phyloP scores from a whole-genome alignment of 768 basidiomycete genomes.

The Chalciporus pseudorubinellus region DNA sequence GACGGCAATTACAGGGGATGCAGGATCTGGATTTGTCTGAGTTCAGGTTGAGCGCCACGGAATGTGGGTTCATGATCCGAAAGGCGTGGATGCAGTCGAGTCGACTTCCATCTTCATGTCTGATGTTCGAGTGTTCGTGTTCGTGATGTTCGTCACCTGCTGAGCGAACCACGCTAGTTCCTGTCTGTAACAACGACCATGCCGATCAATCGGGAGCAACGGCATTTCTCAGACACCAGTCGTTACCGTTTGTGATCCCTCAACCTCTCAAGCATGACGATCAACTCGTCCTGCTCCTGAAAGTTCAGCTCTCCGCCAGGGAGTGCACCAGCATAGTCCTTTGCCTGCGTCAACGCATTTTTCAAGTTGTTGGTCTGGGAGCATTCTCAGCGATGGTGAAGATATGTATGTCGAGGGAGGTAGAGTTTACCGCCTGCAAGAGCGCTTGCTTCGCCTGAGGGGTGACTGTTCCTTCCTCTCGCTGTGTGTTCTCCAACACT shows the following conservation, averaged over 20 bases:
- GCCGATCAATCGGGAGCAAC: not conserved
- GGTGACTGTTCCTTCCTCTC: constrained; percentile 50
- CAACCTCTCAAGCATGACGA: constrained; percentile 62
- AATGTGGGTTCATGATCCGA: constrained; percentile 37
- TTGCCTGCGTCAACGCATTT: constrained; percentile 54
- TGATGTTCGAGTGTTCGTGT: constrained; percentile 19
- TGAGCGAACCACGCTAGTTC: constrained; percentile 54
- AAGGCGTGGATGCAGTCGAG: constrained; percentile 73
- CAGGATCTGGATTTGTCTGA: too few relatives aligned
- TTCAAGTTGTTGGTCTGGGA: constrained; percentile 73
- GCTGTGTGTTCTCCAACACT: constrained; percentile 60
- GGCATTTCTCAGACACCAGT: not conserved
- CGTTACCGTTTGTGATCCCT: constrained; percentile 59
- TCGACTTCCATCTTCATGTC: constrained; percentile 63
- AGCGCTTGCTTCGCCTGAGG: constrained; percentile 64
- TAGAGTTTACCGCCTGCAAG: constrained; percentile 54
- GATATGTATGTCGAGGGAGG: not conserved
- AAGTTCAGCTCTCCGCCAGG: constrained; percentile 72
- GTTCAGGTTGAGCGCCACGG: too few relatives aligned
- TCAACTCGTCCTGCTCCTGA: constrained; percentile 69
- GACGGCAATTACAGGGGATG: not conserved
- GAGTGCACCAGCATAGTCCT: constrained; percentile 52
- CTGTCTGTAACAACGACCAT: constrained; percentile 37
- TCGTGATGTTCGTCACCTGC: constrained; percentile 37
- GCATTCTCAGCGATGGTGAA: not conserved